Conservation (phyloP, 768 basidiomycete genomes). For the Clathrus columnatus region DNA sequence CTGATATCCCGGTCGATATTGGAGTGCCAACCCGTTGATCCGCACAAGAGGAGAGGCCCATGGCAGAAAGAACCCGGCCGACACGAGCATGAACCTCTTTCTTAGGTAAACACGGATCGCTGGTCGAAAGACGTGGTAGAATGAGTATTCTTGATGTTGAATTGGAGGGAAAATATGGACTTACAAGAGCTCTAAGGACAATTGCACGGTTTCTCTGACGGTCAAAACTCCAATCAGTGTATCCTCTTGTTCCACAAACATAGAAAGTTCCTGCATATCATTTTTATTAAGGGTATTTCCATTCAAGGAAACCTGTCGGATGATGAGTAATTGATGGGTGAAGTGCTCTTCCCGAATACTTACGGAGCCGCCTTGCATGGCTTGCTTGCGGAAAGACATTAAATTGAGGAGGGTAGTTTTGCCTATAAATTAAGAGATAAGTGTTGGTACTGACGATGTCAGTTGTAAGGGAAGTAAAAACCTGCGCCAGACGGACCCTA, state of each 20-base stretch:
- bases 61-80: conserved; percentile 32
- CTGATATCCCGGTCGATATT: conserved; percentile 50
- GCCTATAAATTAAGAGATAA: not conserved
- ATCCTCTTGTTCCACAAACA: conserved; percentile 55
- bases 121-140: conserved; percentile 1
- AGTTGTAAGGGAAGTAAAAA: not conserved
- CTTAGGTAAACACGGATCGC: conserved; percentile 12
- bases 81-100: conserved; percentile 33
- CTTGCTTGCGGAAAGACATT: not conserved
- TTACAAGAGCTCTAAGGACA: not conserved
- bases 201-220: conserved; percentile 43
- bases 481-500: conserved; percentile 1
- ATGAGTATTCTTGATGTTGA: not conserved
- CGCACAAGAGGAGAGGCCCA: conserved; percentile 42
- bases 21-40: conserved; percentile 49
- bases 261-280: conserved; percentile 32
- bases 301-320: not conserved
- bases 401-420: not conserved
- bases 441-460: not conserved
- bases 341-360: no score
- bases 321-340: not conserved
- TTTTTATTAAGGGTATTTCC: conserved; percentile 14
- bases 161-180: not conserved
- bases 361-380: not conserved
- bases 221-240: conserved; percentile 50